These are phyloP conservation scores for Pichia eremophila DNA, from an alignment of 805 yeast genomes.

Conservation along the genomic window DNA sequence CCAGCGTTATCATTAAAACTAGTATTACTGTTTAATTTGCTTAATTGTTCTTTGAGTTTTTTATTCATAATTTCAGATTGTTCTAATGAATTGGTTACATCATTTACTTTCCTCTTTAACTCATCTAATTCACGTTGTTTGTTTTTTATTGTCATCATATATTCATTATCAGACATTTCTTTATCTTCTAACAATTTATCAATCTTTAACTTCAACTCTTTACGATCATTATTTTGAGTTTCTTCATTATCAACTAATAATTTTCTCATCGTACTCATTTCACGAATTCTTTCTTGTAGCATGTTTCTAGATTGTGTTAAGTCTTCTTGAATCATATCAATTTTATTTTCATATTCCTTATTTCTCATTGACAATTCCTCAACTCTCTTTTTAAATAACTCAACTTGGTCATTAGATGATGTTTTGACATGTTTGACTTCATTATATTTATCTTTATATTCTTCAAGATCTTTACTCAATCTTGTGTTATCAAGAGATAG, in stretches of 20 bases:
- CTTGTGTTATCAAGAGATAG: slow-evolving; percentile 35
- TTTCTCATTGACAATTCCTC: slow-evolving; percentile 63
- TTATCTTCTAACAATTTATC: slow-evolving; percentile 50
- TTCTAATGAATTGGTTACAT: slow-evolving; percentile 18
- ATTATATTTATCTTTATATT: slow-evolving; percentile 29
- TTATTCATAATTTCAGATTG: slow-evolving; percentile 6
- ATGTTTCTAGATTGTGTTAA: slow-evolving; percentile 62
- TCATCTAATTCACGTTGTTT: slow-evolving; percentile 64
- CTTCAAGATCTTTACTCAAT: slow-evolving; percentile 31
- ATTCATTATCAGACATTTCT: slow-evolving; percentile 45
- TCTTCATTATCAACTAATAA: slow-evolving; percentile 62
- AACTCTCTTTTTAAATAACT: slow-evolving; percentile 50
- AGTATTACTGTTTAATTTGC: background rate
- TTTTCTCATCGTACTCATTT: slow-evolving; percentile 62
- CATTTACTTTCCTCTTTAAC: slow-evolving; percentile 35
- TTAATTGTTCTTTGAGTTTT: slow-evolving; percentile 4
- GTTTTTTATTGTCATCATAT: slow-evolving; percentile 39
- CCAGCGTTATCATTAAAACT: no score
- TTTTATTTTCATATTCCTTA: slow-evolving; percentile 51
- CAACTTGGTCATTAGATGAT: slow-evolving; percentile 32
- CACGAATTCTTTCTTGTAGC: slow-evolving; percentile 75
- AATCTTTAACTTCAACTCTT: slow-evolving; percentile 48
- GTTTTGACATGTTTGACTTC: slow-evolving; percentile 25
- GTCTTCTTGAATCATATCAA: slow-evolving; percentile 72
- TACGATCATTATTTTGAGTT: slow-evolving; percentile 37